Percentiles rank a stretch among this genome's conserved stretches.
phyloP scores from a whole-genome alignment of 192 early-diverging fungal species.

The Radiomyces spectabilis region DNA sequence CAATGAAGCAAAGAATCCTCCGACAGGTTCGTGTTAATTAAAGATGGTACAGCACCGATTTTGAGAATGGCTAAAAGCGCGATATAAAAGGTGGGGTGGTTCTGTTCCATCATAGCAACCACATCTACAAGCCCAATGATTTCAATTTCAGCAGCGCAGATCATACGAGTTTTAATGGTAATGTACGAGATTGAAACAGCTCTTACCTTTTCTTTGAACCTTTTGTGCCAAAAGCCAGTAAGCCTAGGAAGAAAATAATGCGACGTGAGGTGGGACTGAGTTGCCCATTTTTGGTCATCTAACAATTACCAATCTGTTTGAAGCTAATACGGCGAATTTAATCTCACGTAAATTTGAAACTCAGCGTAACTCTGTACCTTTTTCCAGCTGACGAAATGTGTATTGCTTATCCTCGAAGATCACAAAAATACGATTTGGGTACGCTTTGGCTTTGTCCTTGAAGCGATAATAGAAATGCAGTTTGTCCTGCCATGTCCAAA shows the following conservation, averaged over 20 bases:
- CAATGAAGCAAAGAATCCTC: constrained; percentile 31
- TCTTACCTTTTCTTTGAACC: constrained; percentile 19
- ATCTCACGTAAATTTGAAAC: not conserved
- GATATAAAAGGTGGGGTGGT: constrained; percentile 49
- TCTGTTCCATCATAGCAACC: constrained; percentile 47
- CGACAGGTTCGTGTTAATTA: constrained; percentile 55
- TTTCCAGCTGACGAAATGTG: constrained; percentile 38
- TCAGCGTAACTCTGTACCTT: constrained; percentile 36
- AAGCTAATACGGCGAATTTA: constrained; percentile 7
- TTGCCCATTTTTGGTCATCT: not conserved
- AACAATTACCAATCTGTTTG: constrained; percentile 14
- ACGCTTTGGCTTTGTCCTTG: constrained; percentile 28
- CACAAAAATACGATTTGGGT: constrained; percentile 35
- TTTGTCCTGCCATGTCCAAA: constrained; percentile 34
- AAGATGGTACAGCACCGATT: constrained; percentile 43
- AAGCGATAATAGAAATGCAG: constrained; percentile 41
- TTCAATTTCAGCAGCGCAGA: not conserved
- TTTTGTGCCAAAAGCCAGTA: constrained; percentile 15
- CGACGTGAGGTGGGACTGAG: not conserved
- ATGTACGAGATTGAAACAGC: too few relatives aligned
- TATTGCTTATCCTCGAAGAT: constrained; percentile 42
- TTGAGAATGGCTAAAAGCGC: constrained; percentile 46
- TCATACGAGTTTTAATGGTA: not conserved
- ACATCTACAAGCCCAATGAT: constrained; percentile 39
- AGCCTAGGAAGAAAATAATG: constrained; percentile 10